Evolutionary conservation across 768 basidiomycete genomes (phyloP), one percentile per base, ranked within the genome.

Genomic region (Auricularia cornea): DNA sequence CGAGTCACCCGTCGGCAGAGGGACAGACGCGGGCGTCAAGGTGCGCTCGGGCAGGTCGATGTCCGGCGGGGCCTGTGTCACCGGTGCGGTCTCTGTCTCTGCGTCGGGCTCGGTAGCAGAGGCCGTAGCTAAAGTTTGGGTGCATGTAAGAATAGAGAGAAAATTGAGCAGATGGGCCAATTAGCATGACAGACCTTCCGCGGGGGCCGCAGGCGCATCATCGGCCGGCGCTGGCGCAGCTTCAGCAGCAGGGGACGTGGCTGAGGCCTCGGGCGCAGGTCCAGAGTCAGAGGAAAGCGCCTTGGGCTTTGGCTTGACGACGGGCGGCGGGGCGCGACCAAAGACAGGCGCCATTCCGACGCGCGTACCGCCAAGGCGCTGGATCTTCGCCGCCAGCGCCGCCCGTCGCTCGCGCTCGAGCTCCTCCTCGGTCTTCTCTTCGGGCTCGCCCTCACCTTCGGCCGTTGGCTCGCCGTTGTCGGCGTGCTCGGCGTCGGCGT

Each of bases 371-470:
- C 95, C 95, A 20, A 98, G 81, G 64, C 89, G 88, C 48, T 93
- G 94, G 92, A 98, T 93, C 56, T 94, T 83, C 28, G 93, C 93
- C 33, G 94, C 92, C 70, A 98, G 87, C 12, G 90, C 87, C 3
- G 92, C 90, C 51, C 94, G 84, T 56, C 89, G 83, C 70, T 90
- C 87, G 61, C 87, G 79, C 68, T 90, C 89, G 66, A 89, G 87
- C 26, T 77, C 75, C 69, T 87, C 86, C 14, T 57, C 65, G 2
- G 2, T 59, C 62, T 59, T 57, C 54, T 57, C 54, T 10, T n/a
- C 54, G 1, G 83, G 81, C 68, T 85, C 85, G 29, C 66, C 66
- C 59, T 75, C 75, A 1, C 65, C 72, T 40, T 67, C 67, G 16
- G 59, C 64, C 10, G 35, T 14, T 10, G 35, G 35, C 12, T 68